Evolutionary conservation across 163 green algal genomes (phyloP), one percentile per base, ranked within the genome.

Genomic region (Scenedesmus sp.): DNA sequence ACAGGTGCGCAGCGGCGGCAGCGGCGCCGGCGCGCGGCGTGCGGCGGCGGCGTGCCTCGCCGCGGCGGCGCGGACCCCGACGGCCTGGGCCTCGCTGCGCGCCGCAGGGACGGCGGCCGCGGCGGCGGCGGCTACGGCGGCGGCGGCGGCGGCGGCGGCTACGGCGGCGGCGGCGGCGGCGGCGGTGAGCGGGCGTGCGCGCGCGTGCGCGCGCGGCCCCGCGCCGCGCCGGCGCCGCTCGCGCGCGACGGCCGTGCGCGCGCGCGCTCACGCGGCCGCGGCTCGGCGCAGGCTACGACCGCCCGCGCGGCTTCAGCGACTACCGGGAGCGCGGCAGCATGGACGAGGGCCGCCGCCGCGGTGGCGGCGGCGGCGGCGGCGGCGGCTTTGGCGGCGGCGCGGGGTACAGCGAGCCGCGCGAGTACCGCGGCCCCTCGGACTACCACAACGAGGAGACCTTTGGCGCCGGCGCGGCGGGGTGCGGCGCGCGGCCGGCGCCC

Each of bases 381-480:
- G 42, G 71, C 47, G 24, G 71, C 60, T 57, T 58, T 39, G 57
- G 20, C 57, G 6, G 5, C 9, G n/a, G n/a, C n/a, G n/a, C n/a
- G n/a, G n/a, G n/a, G n/a, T n/a, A n/a, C n/a, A n/a, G n/a, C n/a
- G 47, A 72, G 60, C 20, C 13, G 22, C 73, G 73, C 3, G 73
- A 81, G 5, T 74, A 81, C 29, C 60, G 73, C 20, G 73, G 73
- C 13, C 73, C 73, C 60, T 60, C 31, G n/a, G 73, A 81, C 26
- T 74, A 81, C 34, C 45, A 81, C 73, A 81, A 81, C 17, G 73
- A 48, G 47, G 73, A 81, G 48, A 81, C 73, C 14, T 81, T 81
- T 74, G 73, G 73, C 10, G 18, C 39, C 17, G 73, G 48, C 11
- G 60, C 60, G n/a, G 73, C 73, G 57, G 73, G 60, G 73, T 73